phyloP scores from a whole-genome alignment of 108 stramenopile genomes.

The Cyclotella baltica region DNA sequence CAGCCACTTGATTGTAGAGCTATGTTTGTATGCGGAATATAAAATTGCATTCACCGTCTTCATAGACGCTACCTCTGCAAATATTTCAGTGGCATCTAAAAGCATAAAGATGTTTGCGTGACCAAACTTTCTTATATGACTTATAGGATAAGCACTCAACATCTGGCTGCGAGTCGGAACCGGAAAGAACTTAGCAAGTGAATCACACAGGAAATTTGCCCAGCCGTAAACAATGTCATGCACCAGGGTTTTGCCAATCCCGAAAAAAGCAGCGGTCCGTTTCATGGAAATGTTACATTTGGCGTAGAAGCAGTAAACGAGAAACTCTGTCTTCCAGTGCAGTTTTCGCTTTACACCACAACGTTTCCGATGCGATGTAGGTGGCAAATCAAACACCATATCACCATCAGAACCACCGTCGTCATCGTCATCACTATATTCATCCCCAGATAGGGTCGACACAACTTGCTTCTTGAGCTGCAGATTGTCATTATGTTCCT shows the following conservation, averaged over 20 bases:
- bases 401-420: not conserved
- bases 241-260: slow-evolving; percentile 8
- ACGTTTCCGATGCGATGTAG: not conserved
- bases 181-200: slow-evolving; percentile 13
- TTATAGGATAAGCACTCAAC: slow-evolving; percentile 11
- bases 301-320: slow-evolving; percentile 22
- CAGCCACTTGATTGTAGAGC: not conserved
- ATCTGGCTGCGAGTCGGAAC: slow-evolving; percentile 22
- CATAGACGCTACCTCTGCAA: slow-evolving; percentile 24
- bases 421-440: not conserved
- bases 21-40: not conserved
- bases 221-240: slow-evolving; percentile 19
- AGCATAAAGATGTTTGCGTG: slow-evolving; percentile 17
- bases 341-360: not conserved
- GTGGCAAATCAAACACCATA: not conserved
- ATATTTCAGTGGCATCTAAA: slow-evolving; percentile 17
- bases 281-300: slow-evolving; percentile 20
- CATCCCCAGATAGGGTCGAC: not conserved
- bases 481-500: not conserved
- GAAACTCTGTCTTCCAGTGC: slow-evolving; percentile 21
- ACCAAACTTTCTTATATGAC: slow-evolving; percentile 17
- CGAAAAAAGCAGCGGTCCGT: slow-evolving; percentile 15
- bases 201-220: slow-evolving; percentile 16
- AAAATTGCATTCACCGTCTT: slow-evolving; percentile 14
- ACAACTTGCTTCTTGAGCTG: not conserved